A percentile compares a stretch with the other conserved stretches of the same genome.
Conservation (phyloP, 805 yeast species). For the Myxozyma geophila region DNA sequence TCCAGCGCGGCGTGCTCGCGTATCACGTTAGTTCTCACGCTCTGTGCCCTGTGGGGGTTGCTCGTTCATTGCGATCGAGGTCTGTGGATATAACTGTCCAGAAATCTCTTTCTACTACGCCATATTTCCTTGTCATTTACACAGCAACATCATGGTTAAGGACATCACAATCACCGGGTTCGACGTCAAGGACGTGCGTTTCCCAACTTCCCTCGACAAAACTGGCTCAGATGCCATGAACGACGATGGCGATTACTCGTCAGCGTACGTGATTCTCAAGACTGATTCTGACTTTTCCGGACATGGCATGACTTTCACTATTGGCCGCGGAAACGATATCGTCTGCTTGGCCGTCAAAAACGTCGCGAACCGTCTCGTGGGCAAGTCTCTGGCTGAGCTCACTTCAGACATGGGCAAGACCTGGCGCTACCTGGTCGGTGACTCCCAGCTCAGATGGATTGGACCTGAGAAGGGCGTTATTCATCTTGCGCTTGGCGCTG, state of each 20-base stretch:
- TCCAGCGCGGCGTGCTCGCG: no score
- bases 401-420: constrained; percentile 49
- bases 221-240: constrained; percentile 53
- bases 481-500: constrained; percentile 51
- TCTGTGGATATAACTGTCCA: no score
- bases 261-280: constrained; percentile 45
- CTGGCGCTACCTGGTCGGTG: constrained; percentile 50
- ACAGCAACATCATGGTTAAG: no score
- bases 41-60: no score
- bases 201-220: constrained; percentile 47
- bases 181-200: constrained; percentile 43
- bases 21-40: no score
- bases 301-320: constrained; percentile 53
- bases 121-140: no score
- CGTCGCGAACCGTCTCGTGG: constrained; percentile 48
- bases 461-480: constrained; percentile 54
- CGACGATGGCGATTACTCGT: constrained; percentile 50
- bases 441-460: constrained; percentile 52
- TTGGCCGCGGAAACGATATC: constrained; percentile 49
- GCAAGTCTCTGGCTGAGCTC: constrained; percentile 44
- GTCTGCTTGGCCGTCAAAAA: constrained; percentile 47
- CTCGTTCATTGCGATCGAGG: no score
- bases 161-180: constrained; percentile 42
- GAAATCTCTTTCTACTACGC: no score
- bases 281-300: constrained; percentile 41